These are phyloP conservation scores for Trichoderma arundinaceum DNA, from an alignment of 2,329 filamentous ascomycete species.

Conservation along the genomic window DNA sequence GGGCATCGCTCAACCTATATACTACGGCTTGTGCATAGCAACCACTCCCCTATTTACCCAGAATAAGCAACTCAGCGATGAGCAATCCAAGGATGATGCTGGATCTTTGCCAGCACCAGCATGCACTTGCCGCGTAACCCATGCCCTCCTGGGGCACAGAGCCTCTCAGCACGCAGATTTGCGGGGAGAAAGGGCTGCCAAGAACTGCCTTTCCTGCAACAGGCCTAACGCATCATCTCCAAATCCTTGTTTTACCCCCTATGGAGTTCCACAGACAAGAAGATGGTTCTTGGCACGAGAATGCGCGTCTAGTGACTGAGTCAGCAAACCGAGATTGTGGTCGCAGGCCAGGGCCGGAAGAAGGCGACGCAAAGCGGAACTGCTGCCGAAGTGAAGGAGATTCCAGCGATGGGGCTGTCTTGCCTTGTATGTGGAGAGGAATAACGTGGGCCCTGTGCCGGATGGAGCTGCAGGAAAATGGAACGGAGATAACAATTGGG, in stretches of 20 bases:
- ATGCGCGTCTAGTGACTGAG: background rate
- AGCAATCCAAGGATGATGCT: background rate
- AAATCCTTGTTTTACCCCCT: constrained; percentile 1
- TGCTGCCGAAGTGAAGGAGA: too few species aligned
- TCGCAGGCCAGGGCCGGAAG: too few species aligned
- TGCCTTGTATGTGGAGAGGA: too few species aligned
- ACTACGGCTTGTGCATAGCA: too few species aligned
- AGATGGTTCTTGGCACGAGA: background rate
- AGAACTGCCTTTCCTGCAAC: background rate
- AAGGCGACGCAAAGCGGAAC: too few species aligned
- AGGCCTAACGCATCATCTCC: background rate
- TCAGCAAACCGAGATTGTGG: background rate
- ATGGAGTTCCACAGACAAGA: background rate
- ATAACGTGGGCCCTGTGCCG: too few species aligned
- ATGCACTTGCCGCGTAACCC: constrained; percentile 1
- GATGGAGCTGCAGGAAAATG: too few species aligned
- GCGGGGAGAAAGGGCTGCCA: constrained; percentile 17
- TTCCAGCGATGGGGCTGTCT: too few species aligned
- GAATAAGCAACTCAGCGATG: too few species aligned
- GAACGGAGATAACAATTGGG: background rate
- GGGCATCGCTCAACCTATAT: too few species aligned
- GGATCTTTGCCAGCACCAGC: background rate
- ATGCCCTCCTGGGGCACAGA: background rate
- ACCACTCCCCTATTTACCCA: too few species aligned
- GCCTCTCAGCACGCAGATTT: background rate